Conservation (phyloP, 176 grass and related monocot genomes). For the Avena eriantha region DNA sequence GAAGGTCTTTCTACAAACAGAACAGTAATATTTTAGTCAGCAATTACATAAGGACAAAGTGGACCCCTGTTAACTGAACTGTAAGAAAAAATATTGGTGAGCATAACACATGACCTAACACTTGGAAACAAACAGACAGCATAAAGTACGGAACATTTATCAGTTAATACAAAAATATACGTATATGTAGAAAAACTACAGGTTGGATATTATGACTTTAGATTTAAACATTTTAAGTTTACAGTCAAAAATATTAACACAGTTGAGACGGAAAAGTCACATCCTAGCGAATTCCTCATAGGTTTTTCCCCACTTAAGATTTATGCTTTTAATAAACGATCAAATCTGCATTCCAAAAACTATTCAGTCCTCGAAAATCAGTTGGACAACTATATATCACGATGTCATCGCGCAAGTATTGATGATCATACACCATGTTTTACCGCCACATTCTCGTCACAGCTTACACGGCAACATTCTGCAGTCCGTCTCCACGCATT, state of each 20-base stretch:
- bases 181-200: not conserved
- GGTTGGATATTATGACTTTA: conserved; percentile 2
- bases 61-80: not conserved
- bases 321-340: not conserved
- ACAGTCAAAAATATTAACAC: conserved; percentile 12
- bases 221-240: not conserved
- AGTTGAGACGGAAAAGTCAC: not conserved
- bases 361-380: not conserved
- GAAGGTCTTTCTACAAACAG: conserved; percentile 64
- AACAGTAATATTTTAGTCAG: not conserved
- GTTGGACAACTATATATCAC: not conserved
- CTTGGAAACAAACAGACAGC: not conserved
- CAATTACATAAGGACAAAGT: not conserved
- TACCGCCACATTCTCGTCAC: not conserved
- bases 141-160: not conserved
- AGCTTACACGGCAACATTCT: not conserved
- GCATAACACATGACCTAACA: not conserved
- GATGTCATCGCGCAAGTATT: not conserved
- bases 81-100: not conserved
- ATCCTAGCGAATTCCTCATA: not conserved
- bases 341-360: conserved; percentile 23
- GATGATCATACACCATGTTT: not conserved
- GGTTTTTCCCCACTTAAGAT: not conserved
- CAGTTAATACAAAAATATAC: not conserved
- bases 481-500: not conserved